Evolutionary conservation across 2,329 filamentous ascomycete species (phyloP), one percentile per base, ranked within the genome.

Genomic region (Talaromyces funiculosus): DNA sequence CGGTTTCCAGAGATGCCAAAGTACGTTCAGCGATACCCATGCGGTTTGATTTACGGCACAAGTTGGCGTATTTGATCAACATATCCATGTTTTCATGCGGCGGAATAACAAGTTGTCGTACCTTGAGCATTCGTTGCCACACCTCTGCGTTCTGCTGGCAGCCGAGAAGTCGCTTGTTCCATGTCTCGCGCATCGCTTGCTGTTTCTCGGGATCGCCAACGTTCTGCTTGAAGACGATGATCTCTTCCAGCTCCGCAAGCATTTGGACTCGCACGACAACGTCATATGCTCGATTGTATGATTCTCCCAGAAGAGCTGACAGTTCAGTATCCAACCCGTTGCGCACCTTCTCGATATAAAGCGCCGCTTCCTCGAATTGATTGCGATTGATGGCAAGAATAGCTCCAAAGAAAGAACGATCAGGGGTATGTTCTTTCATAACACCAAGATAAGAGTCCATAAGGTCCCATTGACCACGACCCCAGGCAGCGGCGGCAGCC

Each of bases 61-160:
- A 85, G 69, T 97, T 99, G 69, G 94, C 90, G 73, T 97, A 99
- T 73, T 99, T 99, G 80, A 99, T 97, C 87, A 92, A 97, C 92
- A 99, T 99, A 69, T 96, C 90, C 81, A 96, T 91, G 69, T 97
- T 97, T 73, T 99, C 92, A 35, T 86, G 86, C 0, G 95, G 93
- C 0, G 88, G 88, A 63, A 97, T 93, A 62, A 99, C 94, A 56
- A 99, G 82, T 20, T 92, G 90, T 62, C 94, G 87, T 33, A 99
- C 87, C 71, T 96, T 94, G 59, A 99, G 86, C 91, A 97, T 97
- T 62, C 94, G 86, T 72, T 97, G 92, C 94, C 94, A 99, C 3
- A 97, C 91, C 70, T 99, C 94, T 20, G 97, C 92, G 68, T 97
- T 97, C 61, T 94, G 89, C 74, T 99, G 93, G 67, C 94, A 97